Base-by-base conservation (phyloP, 164 flowering plant genomes). In the Akebia trifoliata region DNA sequence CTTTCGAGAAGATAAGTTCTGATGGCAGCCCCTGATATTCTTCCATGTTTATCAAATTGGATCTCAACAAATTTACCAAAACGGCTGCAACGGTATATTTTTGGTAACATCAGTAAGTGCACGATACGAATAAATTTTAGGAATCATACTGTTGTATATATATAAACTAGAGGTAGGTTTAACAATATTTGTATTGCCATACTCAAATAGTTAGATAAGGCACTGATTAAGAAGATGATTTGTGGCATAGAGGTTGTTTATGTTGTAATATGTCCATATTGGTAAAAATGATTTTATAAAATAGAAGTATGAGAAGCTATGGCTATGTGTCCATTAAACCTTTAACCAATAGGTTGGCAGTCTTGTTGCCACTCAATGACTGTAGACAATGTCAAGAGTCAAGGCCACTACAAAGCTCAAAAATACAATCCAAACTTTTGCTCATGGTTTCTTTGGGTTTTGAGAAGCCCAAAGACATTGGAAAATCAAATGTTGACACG, bases 61-160 rank as follows among this genome's bases (percentile, higher is more conserved):
- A 86, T 77, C 66, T 82, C 87, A 59, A 87, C 91, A 74, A 87
- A 87, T 77, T 87, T 87, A 35, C 91, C 95, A 59, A 87, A 87
- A 4, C 88, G 95, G 54, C 95, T 87, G 85, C 57, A 48, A 18
- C 54, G 66, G 59, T 17, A 58, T 26, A 57, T 60, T 54, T 21
- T 57, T 56, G 32, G 34, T 10, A 10, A 48, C 9, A 63, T n/a
- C 52, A 64, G 29, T 28, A 51, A 40, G 11, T 44, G 50, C 22
- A 54, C 34, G 30, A 18, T 20, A 44, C 20, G 10, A 38, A 35
- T 28, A 55, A 21, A 57, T 35, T 42, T 12, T 18, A 39, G 28
- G 26, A 35, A 49, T 20, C 6, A 40, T 29, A 22, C 6, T 4
- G 12, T 31, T 26, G 17, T 7, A 17, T 22, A n/a, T 17, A 28